Base-by-base conservation (phyloP, 352 stramenopile species). In the Halophytophthora batemanensis region DNA sequence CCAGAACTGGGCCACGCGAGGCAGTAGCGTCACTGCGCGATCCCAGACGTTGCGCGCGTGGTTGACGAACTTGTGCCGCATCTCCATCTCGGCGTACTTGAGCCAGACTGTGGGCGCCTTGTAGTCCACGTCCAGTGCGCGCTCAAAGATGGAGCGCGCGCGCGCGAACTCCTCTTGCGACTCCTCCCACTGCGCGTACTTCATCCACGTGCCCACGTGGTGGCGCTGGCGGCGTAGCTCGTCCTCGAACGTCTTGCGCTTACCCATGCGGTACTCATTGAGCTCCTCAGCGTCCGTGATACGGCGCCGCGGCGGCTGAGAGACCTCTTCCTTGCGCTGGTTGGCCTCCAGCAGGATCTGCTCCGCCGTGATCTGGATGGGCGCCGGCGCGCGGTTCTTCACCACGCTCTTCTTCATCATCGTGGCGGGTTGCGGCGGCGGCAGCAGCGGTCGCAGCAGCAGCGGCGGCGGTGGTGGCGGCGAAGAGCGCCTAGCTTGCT, bases 61-160 rank as follows among this genome's bases (percentile, higher is more conserved):
- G 80, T 99, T 99, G 38, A 99, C 74, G 64, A 99, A 99, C 80
- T 99, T 98, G 77, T 99, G 96, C 38, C 94, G 79, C 92, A 99
- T 99, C 74, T 99, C 97, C 74, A 99, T 98, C 72, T 99, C 95
- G 11, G 96, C 97, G 74, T 99, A 99, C 57, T 98, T 96, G 42
- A 99, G 81, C 97, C 97, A 99, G 22, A 99, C 67, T 14, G 90
- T 91, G 10, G 79, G 66, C 23, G 94, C 96, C 42, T 97, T 95
- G 68, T 97, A 96, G 61, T 99, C 96, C 6, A 99, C 95, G 73
- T 99, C 97, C 40, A 99, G 77, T 6, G 96, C 91, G 34, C 97
- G 90, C 71, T 99, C 97, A 64, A 98, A 99, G 15, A 99, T 86
- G 47, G 84, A 98, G 12, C 97, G 76, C 6, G 96, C 94, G 43